phyloP scores from a whole-genome alignment of 345 rosid species.

The Kernera saxatilis region DNA sequence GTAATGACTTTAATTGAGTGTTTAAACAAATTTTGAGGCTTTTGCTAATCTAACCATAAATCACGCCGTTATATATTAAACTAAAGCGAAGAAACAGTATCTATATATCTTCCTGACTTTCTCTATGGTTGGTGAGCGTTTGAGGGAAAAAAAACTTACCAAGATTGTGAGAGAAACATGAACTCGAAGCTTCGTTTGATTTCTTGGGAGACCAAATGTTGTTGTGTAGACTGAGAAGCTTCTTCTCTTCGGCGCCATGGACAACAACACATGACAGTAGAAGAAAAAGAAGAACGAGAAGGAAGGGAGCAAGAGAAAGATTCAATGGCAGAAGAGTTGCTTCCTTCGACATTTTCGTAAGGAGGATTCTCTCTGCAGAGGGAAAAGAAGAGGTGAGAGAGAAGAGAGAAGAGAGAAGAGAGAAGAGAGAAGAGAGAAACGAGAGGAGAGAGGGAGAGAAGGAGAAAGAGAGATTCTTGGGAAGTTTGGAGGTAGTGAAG shows the following conservation, averaged over 20 bases:
- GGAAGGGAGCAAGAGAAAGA: slow-evolving; percentile 16
- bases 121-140: slow-evolving; percentile 19
- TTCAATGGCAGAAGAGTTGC: slow-evolving; percentile 13
- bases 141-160: slow-evolving; percentile 4
- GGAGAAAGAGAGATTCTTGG: slow-evolving; percentile 33
- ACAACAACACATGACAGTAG: not conserved
- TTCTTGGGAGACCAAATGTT: slow-evolving; percentile 21
- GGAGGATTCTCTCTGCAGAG: slow-evolving; percentile 12
- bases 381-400: slow-evolving; percentile 2
- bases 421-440: too few species aligned
- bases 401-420: not conserved
- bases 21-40: not conserved
- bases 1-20: slow-evolving; percentile 13
- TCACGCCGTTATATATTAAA: slow-evolving; percentile 9
- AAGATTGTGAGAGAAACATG: slow-evolving; percentile 28
- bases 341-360: slow-evolving; percentile 23
- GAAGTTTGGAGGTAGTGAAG: slow-evolving; percentile 36
- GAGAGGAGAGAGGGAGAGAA: not conserved
- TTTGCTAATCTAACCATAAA: slow-evolving; percentile 17
- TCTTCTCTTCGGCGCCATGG: slow-evolving; percentile 25
- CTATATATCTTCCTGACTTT: not conserved
- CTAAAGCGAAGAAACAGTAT: slow-evolving; percentile 10
- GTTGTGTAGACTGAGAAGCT: slow-evolving; percentile 20
- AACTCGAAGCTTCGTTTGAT: not conserved
- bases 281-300: slow-evolving; percentile 10